Evolutionary conservation across 768 basidiomycete species (phyloP), one percentile per base, ranked within the genome.

Genomic region (Mrakia gelida): DNA sequence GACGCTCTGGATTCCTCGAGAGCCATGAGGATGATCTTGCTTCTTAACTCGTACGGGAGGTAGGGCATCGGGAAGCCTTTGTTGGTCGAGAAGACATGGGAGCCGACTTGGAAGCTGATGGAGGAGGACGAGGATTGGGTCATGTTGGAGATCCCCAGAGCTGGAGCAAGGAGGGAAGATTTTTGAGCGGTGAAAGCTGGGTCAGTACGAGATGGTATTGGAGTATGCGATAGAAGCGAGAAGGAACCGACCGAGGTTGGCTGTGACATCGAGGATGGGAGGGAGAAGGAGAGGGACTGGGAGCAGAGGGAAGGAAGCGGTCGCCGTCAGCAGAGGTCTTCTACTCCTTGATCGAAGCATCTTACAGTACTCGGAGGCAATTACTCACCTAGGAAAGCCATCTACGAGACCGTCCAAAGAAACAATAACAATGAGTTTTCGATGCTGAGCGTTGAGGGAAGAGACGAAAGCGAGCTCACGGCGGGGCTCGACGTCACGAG

Each of bases 121-220:
- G 79, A 80, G n/a, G 80, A 79, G 4, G 67, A 67, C 62, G 79
- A 79, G 43, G 80, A 81, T 59, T 82, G 82, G 38, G 81, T 49
- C 11, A 81, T 80, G 75, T 83, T 83, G 73, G 82, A 80, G 54
- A 83, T 79, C 0, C 82, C 82, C 45, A 83, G 78, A n/a, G 49
- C 77, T 67, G 15, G 30, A 61, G 21, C 13, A 26, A 8, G 38
- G 38, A 38, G 38, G 38, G 38, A 38, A 8, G 38, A 6, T 59
- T 59, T 21, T 59, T 30, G 13, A 18, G 59, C 23, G 59, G 45
- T 16, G 45, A 15, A 49, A 52, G 49, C 16, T 21, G 18, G 15
- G 18, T 52, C 49, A 52, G 18, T 18, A 2, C 13, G 45, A 52
- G 49, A 52, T 6, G 45, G 15, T n/a, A n/a, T n/a, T n/a, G n/a